A percentile compares a stretch with the other conserved stretches of the same genome.
Conservation (phyloP, 1,139 yeast genomes). For the Candida labiduridarum region DNA sequence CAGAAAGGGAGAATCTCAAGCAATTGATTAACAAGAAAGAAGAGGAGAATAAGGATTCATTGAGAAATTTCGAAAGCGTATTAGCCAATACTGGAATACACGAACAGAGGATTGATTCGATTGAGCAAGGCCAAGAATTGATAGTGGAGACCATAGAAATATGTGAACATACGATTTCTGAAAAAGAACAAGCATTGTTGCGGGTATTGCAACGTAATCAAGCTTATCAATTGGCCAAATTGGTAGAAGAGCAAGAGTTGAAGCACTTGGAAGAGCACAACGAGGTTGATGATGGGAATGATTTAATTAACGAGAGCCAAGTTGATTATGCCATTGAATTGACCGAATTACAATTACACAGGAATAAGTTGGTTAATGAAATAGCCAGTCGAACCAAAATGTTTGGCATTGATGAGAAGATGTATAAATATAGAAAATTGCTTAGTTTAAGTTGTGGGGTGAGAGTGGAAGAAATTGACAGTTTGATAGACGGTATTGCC, state of each 20-base stretch:
- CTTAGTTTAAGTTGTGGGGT: conserved; percentile 84
- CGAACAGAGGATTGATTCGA: conserved; percentile 24
- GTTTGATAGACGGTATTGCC: conserved; percentile 50
- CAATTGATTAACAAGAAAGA: conserved; percentile 17
- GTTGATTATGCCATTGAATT: conserved; percentile 42
- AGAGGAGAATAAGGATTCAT: conserved; percentile 11
- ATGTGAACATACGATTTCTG: conserved; percentile 32
- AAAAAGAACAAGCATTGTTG: conserved; percentile 37
- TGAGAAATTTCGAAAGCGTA: conserved; percentile 11
- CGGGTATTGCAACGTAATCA: conserved; percentile 32
- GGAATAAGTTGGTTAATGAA: conserved; percentile 45
- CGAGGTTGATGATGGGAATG: conserved; percentile 13
- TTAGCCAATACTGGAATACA: conserved; percentile 22
- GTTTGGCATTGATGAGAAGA: conserved; percentile 53
- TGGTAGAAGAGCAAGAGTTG: conserved; percentile 30
- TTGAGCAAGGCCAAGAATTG: conserved; percentile 30
- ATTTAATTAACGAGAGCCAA: conserved; percentile 23
- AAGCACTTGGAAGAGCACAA: conserved; percentile 14
- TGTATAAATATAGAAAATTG: conserved; percentile 79
- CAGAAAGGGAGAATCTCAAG: conserved; percentile 23
- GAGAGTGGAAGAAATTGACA: conserved; percentile 77
- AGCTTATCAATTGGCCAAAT: conserved; percentile 31
- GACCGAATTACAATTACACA: conserved; percentile 53
- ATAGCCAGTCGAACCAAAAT: conserved; percentile 39
- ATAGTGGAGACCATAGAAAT: conserved; percentile 23